Evolutionary conservation across 176 grass and related monocot species (phyloP), one percentile per base, ranked within the genome.

Genomic region (Neostapfia colusana): DNA sequence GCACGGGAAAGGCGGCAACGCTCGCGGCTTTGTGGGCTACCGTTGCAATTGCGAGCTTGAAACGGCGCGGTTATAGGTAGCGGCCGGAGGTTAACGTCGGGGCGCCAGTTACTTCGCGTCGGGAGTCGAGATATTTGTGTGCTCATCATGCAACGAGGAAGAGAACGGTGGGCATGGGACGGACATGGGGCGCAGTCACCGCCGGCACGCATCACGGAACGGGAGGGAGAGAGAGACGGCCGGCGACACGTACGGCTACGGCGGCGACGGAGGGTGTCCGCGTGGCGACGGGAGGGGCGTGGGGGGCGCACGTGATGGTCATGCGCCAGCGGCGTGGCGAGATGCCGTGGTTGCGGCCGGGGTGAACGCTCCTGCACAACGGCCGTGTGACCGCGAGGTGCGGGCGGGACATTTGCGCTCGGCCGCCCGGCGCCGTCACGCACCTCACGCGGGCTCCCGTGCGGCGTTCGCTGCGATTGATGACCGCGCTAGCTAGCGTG

Each of bases 261-360:
- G 55, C 70, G 20, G 54, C 40, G 39, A 36, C 48, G 69, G 54
- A 18, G 37, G 25, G 18, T 18, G 23, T 27, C 40, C n/a, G 61
- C 69, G 61, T 57, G 80, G 86, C 74, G 23, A 23, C 51, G 57
- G 46, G 53, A 23, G 3, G 48, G 48, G 57, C 14, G 35, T 48
- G 55, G 70, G 70, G 15, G 12, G 71, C 37, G 46, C 87, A 89
- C 78, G 82, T 79, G 87, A 85, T 2, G 49, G 34, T 58, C 82
- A 85, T 75, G 60, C 21, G 35, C 51, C 28, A 4, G 20, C 8
- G 65, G 15, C 55, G 37, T 40, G 42, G 51, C 64, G 64, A 18
- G 67, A 18, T 31, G 31, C 31, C 14, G 67, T 18, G 64, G 8
- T 10, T 10, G 59, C 40, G 31, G 31, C 16, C 23, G 56, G 53